Conservation (phyloP, 331 rosid genomes). For the Cydonia oblonga region DNA sequence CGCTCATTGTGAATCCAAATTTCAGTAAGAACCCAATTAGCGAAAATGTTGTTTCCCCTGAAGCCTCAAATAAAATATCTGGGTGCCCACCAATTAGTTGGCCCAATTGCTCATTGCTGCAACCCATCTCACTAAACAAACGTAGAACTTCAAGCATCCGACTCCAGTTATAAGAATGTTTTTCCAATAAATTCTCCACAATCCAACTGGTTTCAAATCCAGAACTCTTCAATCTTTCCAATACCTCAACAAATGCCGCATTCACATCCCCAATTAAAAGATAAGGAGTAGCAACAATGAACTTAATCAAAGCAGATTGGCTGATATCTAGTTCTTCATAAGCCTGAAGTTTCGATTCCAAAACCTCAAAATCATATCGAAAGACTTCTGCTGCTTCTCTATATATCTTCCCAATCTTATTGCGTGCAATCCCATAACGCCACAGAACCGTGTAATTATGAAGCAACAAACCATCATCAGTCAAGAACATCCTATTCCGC, state of each 20-base stretch:
- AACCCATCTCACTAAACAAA: conserved; percentile 34
- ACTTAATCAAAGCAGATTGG: conserved; percentile 13
- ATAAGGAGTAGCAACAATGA: conserved; percentile 38
- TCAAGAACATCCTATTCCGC: conserved; percentile 35
- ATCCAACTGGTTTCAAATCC: conserved; percentile 43
- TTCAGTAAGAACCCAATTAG: conserved; percentile 53
- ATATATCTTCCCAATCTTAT: conserved; percentile 49
- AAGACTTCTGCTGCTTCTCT: conserved; percentile 37
- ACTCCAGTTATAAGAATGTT: conserved; percentile 42
- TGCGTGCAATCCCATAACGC: conserved; percentile 50
- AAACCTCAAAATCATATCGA: conserved; percentile 32
- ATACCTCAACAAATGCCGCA: conserved; percentile 29
- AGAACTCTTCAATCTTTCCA: conserved; percentile 36
- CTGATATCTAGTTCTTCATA: conserved; percentile 46
- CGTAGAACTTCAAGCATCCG: conserved; percentile 34
- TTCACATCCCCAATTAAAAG: conserved; percentile 52
- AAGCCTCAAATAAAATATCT: conserved; percentile 49
- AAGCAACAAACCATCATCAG: conserved; percentile 47
- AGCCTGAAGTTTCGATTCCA: conserved; percentile 41
- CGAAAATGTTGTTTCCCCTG: conserved; percentile 41
- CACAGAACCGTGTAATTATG: conserved; percentile 43
- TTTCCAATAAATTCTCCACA: conserved; percentile 26
- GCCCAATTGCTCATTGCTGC: conserved; percentile 27
- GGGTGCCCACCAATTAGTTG: conserved; percentile 29
- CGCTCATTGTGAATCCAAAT: conserved; percentile 37